Base-by-base conservation (phyloP, 805 yeast species). In the Millerago galiae region DNA sequence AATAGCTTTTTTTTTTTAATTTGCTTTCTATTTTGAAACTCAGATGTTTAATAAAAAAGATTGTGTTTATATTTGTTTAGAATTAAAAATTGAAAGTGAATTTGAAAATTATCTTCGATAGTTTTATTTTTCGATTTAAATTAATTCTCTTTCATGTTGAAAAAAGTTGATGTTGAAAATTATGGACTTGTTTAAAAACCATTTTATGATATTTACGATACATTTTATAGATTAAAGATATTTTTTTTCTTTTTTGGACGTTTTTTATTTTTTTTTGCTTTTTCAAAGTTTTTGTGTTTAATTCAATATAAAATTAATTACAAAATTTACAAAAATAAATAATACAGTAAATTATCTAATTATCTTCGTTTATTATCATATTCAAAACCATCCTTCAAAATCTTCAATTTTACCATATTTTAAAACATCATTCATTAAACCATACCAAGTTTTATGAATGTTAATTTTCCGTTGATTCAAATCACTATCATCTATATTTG, bases 321-420 rank as follows among this genome's bases (percentile, higher is more conserved):
- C 24, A 21, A 21, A 7, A 26, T 26, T 11, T 26, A 11, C 28
- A 11, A 11, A 26, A 11, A 27, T 12, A 27, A 12, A n/a, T 9
- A 27, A n/a, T 27, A 9, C 8, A 11, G 2, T 26, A 26, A 11
- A 26, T 11, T 26, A 13, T 1, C 12, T 26, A 11, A 26, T 29
- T 29, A 13, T 30, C 16, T n/a, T 30, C 2, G 5, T 30, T 8
- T 30, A 13, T n/a, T 30, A 30, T n/a, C 2, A 13, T 30, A 14
- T 9, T 11, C 16, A 31, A 36, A 48, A 55, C 61, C 61, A 56
- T 10, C 61, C 61, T 16, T 55, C 55, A 40, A 41, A 48, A 17
- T 55, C 59, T 34, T 55, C 59, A 14, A 36, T 37, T 42, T 49
- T 45, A 7, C 47, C 24, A 29, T 36, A 47, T 10, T 43, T 43